Conservation (phyloP, 108 stramenopile species). For the Aurantiochytrium sp. region DNA sequence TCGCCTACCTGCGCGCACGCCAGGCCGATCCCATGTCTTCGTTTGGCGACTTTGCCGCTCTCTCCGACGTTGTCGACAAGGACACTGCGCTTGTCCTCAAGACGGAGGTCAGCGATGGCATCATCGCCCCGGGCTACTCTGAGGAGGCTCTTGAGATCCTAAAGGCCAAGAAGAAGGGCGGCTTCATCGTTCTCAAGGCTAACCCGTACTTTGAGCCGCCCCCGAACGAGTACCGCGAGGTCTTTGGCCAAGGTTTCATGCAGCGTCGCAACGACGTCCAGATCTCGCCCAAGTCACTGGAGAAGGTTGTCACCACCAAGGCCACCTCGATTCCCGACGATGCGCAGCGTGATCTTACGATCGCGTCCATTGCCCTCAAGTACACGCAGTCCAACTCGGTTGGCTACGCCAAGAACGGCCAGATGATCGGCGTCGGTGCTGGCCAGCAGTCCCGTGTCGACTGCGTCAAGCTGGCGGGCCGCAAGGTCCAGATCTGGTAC, state of each 20-base stretch:
- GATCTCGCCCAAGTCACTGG: constrained; percentile 67
- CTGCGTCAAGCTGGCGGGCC: constrained; percentile 95
- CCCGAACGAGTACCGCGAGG: constrained; percentile 87
- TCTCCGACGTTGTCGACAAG: constrained; percentile 90
- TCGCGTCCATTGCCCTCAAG: constrained; percentile 93
- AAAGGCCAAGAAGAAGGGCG: constrained; percentile 89
- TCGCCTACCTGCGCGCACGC: constrained; percentile 93
- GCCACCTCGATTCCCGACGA: constrained; percentile 60
- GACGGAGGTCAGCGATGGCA: constrained; percentile 93
- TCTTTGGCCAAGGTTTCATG: constrained; percentile 88
- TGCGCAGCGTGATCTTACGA: constrained; percentile 89
- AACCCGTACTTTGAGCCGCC: constrained; percentile 70
- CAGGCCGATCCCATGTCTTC: constrained; percentile 98
- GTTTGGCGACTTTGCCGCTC: constrained; percentile 95
- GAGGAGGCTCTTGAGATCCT: constrained; percentile 87
- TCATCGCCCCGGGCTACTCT: constrained; percentile 96
- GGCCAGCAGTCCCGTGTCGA: constrained; percentile 99
- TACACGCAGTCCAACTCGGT: constrained; percentile 97
- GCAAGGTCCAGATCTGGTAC: constrained; percentile 91
- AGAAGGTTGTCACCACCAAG: constrained; percentile 39
- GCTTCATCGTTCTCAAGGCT: constrained; percentile 90
- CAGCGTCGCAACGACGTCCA: constrained; percentile 87
- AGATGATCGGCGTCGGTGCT: constrained; percentile 99
- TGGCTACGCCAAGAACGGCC: constrained; percentile 88
- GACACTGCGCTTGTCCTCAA: constrained; percentile 86